A percentile compares a stretch with the other conserved stretches of the same genome.
These are phyloP conservation scores for Amanita jacksonii DNA, from an alignment of 768 basidiomycete genomes.

Conservation along the genomic window DNA sequence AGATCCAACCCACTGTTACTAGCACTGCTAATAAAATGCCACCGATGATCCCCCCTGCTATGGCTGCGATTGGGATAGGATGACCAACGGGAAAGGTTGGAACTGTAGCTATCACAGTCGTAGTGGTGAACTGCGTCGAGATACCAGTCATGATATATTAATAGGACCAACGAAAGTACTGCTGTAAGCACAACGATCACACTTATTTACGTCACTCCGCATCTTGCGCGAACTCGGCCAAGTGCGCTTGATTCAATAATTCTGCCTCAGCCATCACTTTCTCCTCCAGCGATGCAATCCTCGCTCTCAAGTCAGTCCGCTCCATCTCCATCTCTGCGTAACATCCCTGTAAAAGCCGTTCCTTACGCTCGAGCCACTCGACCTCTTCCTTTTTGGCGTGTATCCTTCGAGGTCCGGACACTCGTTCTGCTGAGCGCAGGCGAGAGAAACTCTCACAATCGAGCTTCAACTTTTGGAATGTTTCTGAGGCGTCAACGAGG, in stretches of 20 bases:
- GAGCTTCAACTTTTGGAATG: constrained; percentile 52
- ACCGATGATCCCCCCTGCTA: constrained; percentile 39
- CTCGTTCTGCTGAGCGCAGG: constrained; percentile 63
- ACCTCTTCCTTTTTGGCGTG: constrained; percentile 84
- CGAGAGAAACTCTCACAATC: constrained; percentile 76
- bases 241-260: constrained; percentile 66
- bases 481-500: constrained; percentile 57
- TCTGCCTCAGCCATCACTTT: constrained; percentile 81
- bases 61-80: constrained; percentile 35
- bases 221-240: constrained; percentile 49
- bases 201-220: background rate
- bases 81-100: constrained; percentile 8
- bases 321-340: constrained; percentile 81
- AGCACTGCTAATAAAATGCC: constrained; percentile 38
- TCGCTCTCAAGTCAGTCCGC: constrained; percentile 46
- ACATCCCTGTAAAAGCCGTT: constrained; percentile 66
- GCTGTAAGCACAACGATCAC: background rate
- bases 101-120: background rate
- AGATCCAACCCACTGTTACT: constrained; percentile 33
- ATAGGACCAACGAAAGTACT: too few relatives aligned
- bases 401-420: constrained; percentile 68
- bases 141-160: constrained; percentile 6
- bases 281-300: constrained; percentile 68
- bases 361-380: constrained; percentile 64
- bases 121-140: constrained; percentile 8